phyloP scores from a whole-genome alignment of 805 yeast species.

The Wickerhamiella kurtzmanii region DNA sequence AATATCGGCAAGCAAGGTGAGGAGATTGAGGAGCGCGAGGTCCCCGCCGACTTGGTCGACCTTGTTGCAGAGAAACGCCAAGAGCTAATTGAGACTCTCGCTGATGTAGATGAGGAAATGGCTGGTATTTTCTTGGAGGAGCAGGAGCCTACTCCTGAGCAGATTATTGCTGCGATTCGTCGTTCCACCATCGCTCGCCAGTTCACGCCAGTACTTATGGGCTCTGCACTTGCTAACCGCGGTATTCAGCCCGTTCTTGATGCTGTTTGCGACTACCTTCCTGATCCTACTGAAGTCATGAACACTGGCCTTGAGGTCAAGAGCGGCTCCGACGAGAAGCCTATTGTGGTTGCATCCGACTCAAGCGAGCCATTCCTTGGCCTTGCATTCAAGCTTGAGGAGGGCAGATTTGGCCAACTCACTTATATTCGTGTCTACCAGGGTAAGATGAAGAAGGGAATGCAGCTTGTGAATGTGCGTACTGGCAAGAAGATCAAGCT shows the following conservation, averaged over 20 bases:
- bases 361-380: slow-evolving; percentile 76
- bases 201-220: slow-evolving; percentile 99
- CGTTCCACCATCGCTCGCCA: slow-evolving; percentile 89
- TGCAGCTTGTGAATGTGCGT: slow-evolving; percentile 75
- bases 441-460: slow-evolving; percentile 85
- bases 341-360: slow-evolving; percentile 64
- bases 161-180: slow-evolving; percentile 80
- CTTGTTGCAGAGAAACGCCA: slow-evolving; percentile 85
- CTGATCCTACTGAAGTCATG: slow-evolving; percentile 85
- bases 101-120: slow-evolving; percentile 96
- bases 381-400: slow-evolving; percentile 96
- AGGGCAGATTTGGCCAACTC: slow-evolving; percentile 94
- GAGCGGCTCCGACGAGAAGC: slow-evolving; percentile 40
- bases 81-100: slow-evolving; percentile 77
- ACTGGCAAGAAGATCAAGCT: slow-evolving; percentile 89
- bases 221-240: slow-evolving; percentile 92
- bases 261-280: slow-evolving; percentile 90
- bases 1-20: slow-evolving; percentile 80
- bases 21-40: slow-evolving; percentile 42
- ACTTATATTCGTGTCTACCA: slow-evolving; percentile 96
- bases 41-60: slow-evolving; percentile 70
- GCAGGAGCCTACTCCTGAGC: slow-evolving; percentile 68
- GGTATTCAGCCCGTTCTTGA: slow-evolving; percentile 93
- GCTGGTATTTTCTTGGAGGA: slow-evolving; percentile 90
- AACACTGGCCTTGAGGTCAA: slow-evolving; percentile 74